Conservation (phyloP, 2,329 filamentous ascomycete genomes). For the Xylariales sp. region DNA sequence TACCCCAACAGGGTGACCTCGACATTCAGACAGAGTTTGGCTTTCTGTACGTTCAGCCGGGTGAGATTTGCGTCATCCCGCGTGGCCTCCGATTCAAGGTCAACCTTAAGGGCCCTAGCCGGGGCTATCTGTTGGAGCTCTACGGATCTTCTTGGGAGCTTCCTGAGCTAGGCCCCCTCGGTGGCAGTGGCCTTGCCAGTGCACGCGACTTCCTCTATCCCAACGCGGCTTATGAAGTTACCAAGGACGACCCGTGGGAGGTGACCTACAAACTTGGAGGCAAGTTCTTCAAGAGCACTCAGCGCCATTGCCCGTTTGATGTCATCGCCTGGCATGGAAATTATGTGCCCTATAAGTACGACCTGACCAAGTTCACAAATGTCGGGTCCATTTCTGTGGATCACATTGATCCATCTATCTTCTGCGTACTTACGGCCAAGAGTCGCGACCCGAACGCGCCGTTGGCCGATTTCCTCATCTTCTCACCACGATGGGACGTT, state of each 20-base stretch:
- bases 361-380: slow-evolving; percentile 52
- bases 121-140: slow-evolving; percentile 64
- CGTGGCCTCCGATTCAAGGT: slow-evolving; percentile 61
- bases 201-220: slow-evolving; percentile 61
- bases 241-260: slow-evolving; percentile 45
- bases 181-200: slow-evolving; percentile 62
- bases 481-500: slow-evolving; percentile 62
- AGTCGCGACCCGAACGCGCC: slow-evolving; percentile 49
- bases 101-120: slow-evolving; percentile 53
- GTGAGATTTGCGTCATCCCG: slow-evolving; percentile 64
- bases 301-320: slow-evolving; percentile 64
- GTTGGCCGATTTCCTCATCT: slow-evolving; percentile 62
- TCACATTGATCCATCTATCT: slow-evolving; percentile 63
- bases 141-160: slow-evolving; percentile 62
- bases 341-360: slow-evolving; percentile 57
- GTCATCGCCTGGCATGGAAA: slow-evolving; percentile 71
- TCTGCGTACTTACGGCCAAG: slow-evolving; percentile 58
- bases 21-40: slow-evolving; percentile 68
- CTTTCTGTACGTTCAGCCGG: slow-evolving; percentile 57
- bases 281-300: slow-evolving; percentile 54
- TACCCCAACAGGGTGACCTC: slow-evolving; percentile 59
- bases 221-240: slow-evolving; percentile 53
- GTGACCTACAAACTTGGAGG: slow-evolving; percentile 60
- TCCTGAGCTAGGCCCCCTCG: slow-evolving; percentile 62
- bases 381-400: slow-evolving; percentile 55